A percentile compares a stretch with the other conserved stretches of the same genome.
Conservation (phyloP, 169 alveolate genomes). For the Plasmodium gonderi region DNA sequence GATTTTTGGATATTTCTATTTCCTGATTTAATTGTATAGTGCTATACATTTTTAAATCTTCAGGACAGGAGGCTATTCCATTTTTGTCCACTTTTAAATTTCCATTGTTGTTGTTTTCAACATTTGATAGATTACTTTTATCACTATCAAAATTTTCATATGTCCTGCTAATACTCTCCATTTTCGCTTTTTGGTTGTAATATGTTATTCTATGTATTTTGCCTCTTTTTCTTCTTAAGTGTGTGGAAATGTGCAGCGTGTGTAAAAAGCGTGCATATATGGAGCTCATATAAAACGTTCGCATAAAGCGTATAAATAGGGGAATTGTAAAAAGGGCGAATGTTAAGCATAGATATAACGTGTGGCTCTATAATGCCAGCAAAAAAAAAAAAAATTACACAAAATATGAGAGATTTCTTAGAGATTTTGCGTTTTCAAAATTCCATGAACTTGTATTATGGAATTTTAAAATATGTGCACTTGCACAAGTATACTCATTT, state of each 20-base stretch:
- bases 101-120: neutral
- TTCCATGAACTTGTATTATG: neutral
- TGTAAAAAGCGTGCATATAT: neutral
- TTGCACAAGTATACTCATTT: neutral
- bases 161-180: constrained; percentile 8
- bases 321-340: neutral
- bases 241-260: neutral
- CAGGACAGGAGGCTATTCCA: neutral
- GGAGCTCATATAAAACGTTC: neutral
- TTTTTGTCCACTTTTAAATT: neutral
- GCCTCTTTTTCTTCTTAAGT: neutral
- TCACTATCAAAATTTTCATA: neutral
- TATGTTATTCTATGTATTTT: neutral
- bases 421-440: neutral
- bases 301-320: neutral
- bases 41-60: constrained; percentile 52
- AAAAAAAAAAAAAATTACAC: neutral
- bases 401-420: neutral
- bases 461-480: constrained; percentile 1
- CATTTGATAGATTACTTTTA: neutral
- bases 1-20: constrained; percentile 47
- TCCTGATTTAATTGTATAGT: constrained; percentile 63
- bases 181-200: neutral
- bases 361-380: neutral
- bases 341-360: neutral